Conservation (phyloP, 2,329 filamentous ascomycete species). For the Apiospora aurea region DNA sequence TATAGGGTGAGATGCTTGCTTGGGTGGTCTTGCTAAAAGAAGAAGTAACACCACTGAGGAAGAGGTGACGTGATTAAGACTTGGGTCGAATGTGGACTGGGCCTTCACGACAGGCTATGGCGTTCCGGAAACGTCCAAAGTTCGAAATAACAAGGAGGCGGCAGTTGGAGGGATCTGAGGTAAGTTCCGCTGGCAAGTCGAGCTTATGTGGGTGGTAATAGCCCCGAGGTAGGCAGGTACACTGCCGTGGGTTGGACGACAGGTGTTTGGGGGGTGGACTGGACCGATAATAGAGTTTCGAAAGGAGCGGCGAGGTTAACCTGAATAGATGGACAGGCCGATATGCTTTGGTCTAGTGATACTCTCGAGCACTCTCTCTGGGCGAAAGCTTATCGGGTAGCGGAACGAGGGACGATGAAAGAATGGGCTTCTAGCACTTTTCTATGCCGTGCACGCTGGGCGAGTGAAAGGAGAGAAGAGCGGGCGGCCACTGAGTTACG, state of each 20-base stretch:
- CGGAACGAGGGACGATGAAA: slow-evolving; percentile 19
- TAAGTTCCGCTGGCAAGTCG: slow-evolving; percentile 20
- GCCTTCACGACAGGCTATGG: slow-evolving; percentile 4
- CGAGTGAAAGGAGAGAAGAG: slow-evolving; percentile 9
- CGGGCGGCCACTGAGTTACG: not conserved
- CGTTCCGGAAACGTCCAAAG: slow-evolving; percentile 14
- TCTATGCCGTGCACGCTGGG: slow-evolving; percentile 23
- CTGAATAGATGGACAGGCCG: slow-evolving; percentile 8
- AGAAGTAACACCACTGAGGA: not conserved
- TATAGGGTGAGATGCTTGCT: slow-evolving; percentile 10
- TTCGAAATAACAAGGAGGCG: slow-evolving; percentile 13
- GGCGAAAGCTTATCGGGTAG: slow-evolving; percentile 22
- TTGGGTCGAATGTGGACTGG: not conserved
- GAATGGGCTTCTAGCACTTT: slow-evolving; percentile 24
- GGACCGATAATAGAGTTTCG: slow-evolving; percentile 24
- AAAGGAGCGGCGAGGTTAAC: slow-evolving; percentile 24
- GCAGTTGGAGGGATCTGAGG: not conserved
- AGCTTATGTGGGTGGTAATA: slow-evolving; percentile 12
- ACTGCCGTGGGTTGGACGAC: slow-evolving; percentile 3
- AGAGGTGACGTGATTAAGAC: slow-evolving; percentile 11
- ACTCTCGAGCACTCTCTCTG: slow-evolving; percentile 21
- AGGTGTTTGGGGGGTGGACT: slow-evolving; percentile 18
- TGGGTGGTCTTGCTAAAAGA: not conserved
- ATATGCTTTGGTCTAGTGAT: slow-evolving; percentile 25
- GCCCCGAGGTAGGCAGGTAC: slow-evolving; percentile 12